These are phyloP conservation scores for Grigorovia transvaalensis DNA, from an alignment of 805 yeast species.

Conservation along the genomic window DNA sequence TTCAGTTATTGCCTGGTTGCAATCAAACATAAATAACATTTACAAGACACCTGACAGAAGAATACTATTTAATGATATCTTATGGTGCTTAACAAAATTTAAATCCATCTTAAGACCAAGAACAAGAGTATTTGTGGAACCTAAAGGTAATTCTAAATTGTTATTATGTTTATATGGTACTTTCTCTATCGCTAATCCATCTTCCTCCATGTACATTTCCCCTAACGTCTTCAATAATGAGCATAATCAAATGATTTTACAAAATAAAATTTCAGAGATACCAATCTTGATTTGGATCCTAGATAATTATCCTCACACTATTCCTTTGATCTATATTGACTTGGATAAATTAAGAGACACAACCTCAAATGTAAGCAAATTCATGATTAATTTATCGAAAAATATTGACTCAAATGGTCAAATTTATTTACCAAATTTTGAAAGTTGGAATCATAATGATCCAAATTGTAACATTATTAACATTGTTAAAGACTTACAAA, in stretches of 20 bases:
- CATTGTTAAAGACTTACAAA: constrained; percentile 1
- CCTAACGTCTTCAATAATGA: background rate
- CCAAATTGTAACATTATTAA: constrained; percentile 2
- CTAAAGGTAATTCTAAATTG: constrained; percentile 48
- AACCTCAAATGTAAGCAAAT: constrained; percentile 9
- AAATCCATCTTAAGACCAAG: constrained; percentile 50
- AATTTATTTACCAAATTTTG: constrained; percentile 56
- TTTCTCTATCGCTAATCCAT: constrained; percentile 12
- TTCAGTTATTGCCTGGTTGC: constrained; percentile 7
- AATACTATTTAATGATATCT: constrained; percentile 49
- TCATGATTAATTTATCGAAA: constrained; percentile 47
- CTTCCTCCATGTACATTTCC: background rate
- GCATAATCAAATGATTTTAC: background rate
- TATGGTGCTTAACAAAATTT: constrained; percentile 38
- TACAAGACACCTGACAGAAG: constrained; percentile 43
- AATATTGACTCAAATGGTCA: constrained; percentile 62
- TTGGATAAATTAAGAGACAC: constrained; percentile 34
- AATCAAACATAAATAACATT: constrained; percentile 27
- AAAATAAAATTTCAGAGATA: constrained; percentile 11
- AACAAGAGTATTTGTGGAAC: constrained; percentile 52
- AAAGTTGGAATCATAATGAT: constrained; percentile 40
- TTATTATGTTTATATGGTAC: constrained; percentile 58
- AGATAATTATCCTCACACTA: constrained; percentile 49
- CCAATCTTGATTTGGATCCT: constrained; percentile 77
- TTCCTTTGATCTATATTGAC: constrained; percentile 58